Conservation (phyloP, 805 yeast species). For the Pichia nanzhaoensis region DNA sequence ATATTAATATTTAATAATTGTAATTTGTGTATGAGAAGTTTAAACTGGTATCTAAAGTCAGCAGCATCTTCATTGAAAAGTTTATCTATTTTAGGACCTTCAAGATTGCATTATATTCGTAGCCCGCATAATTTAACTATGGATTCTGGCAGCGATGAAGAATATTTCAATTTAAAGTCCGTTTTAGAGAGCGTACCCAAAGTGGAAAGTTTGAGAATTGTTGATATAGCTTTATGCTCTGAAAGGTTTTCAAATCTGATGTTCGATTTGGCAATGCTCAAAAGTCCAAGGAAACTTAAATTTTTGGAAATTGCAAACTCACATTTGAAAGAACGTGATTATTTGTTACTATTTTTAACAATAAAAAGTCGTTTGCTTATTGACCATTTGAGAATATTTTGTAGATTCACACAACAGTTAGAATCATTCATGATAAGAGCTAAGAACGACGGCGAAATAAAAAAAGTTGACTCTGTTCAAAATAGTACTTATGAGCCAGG, state of each 20-base stretch:
- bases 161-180: slow-evolving; percentile 2
- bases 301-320: neutral
- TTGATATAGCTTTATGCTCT: neutral
- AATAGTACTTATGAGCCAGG: too few relatives aligned
- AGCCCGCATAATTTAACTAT: neutral
- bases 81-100: too few relatives aligned
- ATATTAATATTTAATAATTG: too few relatives aligned
- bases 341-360: neutral
- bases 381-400: slow-evolving; percentile 1
- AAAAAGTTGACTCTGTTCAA: neutral
- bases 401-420: neutral
- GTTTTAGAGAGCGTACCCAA: slow-evolving; percentile 2
- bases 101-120: neutral
- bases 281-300: neutral
- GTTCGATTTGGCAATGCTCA: neutral
- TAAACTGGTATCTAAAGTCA: too few relatives aligned
- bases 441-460: neutral
- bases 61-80: too few relatives aligned
- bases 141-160: neutral
- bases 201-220: neutral
- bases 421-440: neutral
- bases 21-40: too few relatives aligned
- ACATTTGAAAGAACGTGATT: neutral
- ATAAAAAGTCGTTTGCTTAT: neutral
- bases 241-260: neutral